Conservation (phyloP, 139 green algal species). For the Zygnema cylindricum region DNA sequence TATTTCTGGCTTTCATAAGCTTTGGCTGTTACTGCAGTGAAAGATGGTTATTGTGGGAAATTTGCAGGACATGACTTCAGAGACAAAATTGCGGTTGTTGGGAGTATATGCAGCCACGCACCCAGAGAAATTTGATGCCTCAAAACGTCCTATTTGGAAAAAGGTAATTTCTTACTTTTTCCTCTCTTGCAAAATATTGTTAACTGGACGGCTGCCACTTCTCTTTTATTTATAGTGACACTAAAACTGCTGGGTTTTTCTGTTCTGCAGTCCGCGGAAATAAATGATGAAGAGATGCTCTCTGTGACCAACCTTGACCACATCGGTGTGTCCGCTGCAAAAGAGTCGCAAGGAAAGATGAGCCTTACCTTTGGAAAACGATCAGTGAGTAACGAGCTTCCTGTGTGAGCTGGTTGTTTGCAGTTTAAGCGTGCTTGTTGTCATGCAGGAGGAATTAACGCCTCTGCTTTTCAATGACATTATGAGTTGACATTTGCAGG, state of each 20-base stretch:
- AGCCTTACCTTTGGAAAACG: constrained; percentile 41
- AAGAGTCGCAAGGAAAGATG: constrained; percentile 15
- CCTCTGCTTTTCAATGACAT: too few relatives aligned
- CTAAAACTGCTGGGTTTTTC: too few relatives aligned
- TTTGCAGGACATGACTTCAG: constrained; percentile 36
- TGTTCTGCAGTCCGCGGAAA: constrained; percentile 49
- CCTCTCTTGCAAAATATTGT: too few relatives aligned
- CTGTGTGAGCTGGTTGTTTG: too few relatives aligned
- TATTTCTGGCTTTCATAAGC: too few relatives aligned
- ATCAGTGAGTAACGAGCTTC: constrained; percentile 48
- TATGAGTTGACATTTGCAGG: too few relatives aligned
- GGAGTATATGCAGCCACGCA: constrained; percentile 94
- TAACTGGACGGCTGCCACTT: too few relatives aligned
- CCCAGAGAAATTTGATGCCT: constrained; percentile 88
- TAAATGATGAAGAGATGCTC: constrained; percentile 79
- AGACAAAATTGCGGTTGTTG: constrained; percentile 87
- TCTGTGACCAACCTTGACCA: constrained; percentile 87
- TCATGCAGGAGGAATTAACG: too few relatives aligned
- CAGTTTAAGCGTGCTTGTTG: too few relatives aligned
- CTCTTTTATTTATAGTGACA: too few relatives aligned
- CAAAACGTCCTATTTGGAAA: constrained; percentile 78
- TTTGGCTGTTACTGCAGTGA: too few relatives aligned
- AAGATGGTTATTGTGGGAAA: too few relatives aligned
- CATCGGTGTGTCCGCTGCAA: constrained; percentile 83
- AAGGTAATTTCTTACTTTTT: constrained; percentile 67